A percentile compares a stretch with the other conserved stretches of the same genome.
Conservation (phyloP, 192 early-diverging fungal species). For the Coemansia sp. region DNA sequence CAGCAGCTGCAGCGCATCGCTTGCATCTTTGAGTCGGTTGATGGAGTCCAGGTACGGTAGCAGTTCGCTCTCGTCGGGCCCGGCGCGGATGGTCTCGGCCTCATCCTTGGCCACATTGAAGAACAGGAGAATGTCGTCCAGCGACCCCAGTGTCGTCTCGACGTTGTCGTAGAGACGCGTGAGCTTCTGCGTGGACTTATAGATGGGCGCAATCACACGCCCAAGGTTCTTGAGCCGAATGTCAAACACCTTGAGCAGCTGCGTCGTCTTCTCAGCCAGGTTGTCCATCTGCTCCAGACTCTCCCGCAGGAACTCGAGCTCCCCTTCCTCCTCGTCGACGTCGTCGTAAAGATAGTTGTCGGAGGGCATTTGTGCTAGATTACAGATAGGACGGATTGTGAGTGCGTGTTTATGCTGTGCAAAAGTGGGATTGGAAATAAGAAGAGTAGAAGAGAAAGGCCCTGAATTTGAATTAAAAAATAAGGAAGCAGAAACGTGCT, state of each 20-base stretch:
- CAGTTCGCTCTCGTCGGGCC: slow-evolving; percentile 53
- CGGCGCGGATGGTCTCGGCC: slow-evolving; percentile 40
- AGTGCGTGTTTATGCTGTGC: too few relatives aligned
- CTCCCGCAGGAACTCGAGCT: slow-evolving; percentile 54
- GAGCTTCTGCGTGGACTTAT: slow-evolving; percentile 55
- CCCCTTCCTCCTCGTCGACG: slow-evolving; percentile 54
- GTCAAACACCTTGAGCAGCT: slow-evolving; percentile 55
- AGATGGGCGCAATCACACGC: slow-evolving; percentile 51
- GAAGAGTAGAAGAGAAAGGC: background rate
- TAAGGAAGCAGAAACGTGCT: background rate
- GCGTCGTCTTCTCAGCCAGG: slow-evolving; percentile 49
- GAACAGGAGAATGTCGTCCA: slow-evolving; percentile 54
- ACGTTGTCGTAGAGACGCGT: slow-evolving; percentile 49
- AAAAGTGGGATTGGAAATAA: background rate
- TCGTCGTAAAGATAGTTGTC: slow-evolving; percentile 47
- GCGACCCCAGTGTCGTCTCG: slow-evolving; percentile 45
- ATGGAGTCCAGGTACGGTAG: slow-evolving; percentile 57
- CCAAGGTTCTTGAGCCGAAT: slow-evolving; percentile 52
- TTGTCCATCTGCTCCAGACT: slow-evolving; percentile 59
- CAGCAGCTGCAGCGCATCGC: slow-evolving; percentile 49
- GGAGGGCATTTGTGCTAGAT: slow-evolving; percentile 24
- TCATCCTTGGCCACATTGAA: slow-evolving; percentile 55
- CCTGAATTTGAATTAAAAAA: too few relatives aligned
- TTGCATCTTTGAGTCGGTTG: slow-evolving; percentile 54
- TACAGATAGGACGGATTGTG: background rate